phyloP scores from a whole-genome alignment of 805 yeast species.

The Candida sphagnicola region DNA sequence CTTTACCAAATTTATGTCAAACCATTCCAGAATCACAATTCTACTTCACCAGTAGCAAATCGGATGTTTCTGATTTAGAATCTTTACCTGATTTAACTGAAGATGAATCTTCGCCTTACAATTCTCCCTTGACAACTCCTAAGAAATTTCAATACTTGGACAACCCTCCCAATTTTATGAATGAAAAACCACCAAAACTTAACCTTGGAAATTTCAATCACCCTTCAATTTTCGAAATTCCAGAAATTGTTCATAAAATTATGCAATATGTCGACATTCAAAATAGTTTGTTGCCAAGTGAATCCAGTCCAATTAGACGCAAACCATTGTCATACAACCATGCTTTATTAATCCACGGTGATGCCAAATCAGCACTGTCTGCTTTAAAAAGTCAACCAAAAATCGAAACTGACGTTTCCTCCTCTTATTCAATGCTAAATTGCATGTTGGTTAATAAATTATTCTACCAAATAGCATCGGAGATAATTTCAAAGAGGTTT shows the following conservation, averaged over 20 bases:
- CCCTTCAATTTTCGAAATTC: constrained; percentile 59
- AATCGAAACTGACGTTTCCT: constrained; percentile 1
- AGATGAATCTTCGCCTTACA: constrained; percentile 20
- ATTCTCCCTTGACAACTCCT: constrained; percentile 13
- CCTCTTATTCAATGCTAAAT: constrained; percentile 38
- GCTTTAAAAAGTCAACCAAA: constrained; percentile 31
- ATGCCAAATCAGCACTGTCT: constrained; percentile 41
- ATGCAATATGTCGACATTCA: constrained; percentile 57
- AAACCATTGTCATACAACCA: constrained; percentile 66
- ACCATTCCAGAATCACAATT: constrained; percentile 9
- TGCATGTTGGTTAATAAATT: constrained; percentile 68
- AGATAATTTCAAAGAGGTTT: constrained; percentile 52
- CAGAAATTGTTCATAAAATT: constrained; percentile 68
- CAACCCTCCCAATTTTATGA: neutral
- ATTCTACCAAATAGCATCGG: constrained; percentile 57
- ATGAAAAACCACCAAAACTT: neutral
- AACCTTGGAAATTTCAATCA: neutral
- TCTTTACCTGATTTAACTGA: constrained; percentile 35
- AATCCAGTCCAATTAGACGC: constrained; percentile 56
- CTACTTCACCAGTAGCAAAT: constrained; percentile 8
- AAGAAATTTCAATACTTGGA: neutral
- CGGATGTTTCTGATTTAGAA: constrained; percentile 29
- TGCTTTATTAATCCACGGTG: constrained; percentile 63
- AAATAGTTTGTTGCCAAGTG: constrained; percentile 53
- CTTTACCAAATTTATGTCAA: constrained; percentile 6